These are phyloP conservation scores for Toxicodendron radicans DNA, from an alignment of 345 rosid genomes.

Conservation along the genomic window DNA sequence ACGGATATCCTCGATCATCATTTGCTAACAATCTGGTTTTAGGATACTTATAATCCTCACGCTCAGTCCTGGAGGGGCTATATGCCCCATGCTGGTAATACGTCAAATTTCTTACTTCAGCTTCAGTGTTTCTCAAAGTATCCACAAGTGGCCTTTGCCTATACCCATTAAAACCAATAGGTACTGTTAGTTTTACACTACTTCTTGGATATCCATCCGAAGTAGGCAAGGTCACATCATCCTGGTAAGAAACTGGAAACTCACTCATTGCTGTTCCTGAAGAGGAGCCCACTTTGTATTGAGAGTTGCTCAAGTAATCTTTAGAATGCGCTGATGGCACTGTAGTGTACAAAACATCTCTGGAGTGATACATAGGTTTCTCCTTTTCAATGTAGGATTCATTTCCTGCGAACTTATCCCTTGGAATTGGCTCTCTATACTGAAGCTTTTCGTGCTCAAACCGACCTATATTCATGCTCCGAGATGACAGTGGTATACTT, in stretches of 20 bases:
- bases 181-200: conserved; percentile 34
- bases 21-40: conserved; percentile 28
- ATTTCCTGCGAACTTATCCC: conserved; percentile 21
- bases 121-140: conserved; percentile 33
- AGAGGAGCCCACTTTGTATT: conserved; percentile 37
- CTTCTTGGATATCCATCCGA: conserved; percentile 37
- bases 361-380: conserved; percentile 31
- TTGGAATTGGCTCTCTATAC: conserved; percentile 36
- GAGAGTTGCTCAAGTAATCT: conserved; percentile 28
- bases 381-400: conserved; percentile 15
- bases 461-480: conserved; percentile 24
- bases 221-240: conserved; percentile 33
- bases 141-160: conserved; percentile 30
- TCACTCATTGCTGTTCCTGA: conserved; percentile 35
- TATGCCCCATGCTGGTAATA: conserved; percentile 27
- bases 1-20: conserved; percentile 35
- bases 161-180: conserved; percentile 25
- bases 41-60: conserved; percentile 33
- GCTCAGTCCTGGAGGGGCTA: conserved; percentile 34
- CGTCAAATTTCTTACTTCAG: conserved; percentile 28
- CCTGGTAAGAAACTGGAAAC: conserved; percentile 29
- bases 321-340: conserved; percentile 33
- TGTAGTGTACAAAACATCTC: conserved; percentile 31
- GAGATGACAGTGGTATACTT: conserved; percentile 23
- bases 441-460: conserved; percentile 34